Percentiles rank a stretch among this genome's conserved stretches.
Conservation (phyloP, 2,329 filamentous ascomycete genomes). For the Pyrenochaeta sp. region DNA sequence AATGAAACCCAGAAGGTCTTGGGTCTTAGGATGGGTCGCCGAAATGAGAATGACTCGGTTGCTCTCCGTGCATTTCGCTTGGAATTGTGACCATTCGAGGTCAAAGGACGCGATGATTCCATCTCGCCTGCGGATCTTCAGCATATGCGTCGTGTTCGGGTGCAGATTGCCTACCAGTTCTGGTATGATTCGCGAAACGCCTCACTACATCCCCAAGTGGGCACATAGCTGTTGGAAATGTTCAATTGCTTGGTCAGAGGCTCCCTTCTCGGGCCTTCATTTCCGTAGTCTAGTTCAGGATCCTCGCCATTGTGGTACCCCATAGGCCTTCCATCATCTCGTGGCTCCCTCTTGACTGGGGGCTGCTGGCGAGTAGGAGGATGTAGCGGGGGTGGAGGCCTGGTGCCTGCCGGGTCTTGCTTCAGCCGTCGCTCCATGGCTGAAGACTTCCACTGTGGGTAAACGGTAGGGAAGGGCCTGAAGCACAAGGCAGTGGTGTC, state of each 20-base stretch:
- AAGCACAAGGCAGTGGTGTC: no score
- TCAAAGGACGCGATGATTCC: constrained; percentile 15
- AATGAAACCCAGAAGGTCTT: constrained; percentile 18
- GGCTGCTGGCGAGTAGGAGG: no score
- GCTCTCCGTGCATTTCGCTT: constrained; percentile 3
- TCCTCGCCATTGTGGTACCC: no score
- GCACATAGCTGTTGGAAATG: constrained; percentile 5
- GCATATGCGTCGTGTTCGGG: not conserved
- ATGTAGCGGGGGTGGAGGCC: no score
- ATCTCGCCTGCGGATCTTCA: constrained; percentile 13
- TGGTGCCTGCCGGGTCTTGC: no score
- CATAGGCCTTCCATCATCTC: no score
- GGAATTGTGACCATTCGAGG: constrained; percentile 5
- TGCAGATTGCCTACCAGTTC: constrained; percentile 13
- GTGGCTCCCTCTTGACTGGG: no score
- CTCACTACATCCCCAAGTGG: constrained; percentile 8
- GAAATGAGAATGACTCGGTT: constrained; percentile 3
- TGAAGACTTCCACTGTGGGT: no score
- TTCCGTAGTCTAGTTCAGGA: no score
- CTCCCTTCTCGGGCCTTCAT: no score
- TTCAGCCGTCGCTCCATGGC: no score
- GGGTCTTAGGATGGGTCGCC: not conserved
- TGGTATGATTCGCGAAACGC: constrained; percentile 19
- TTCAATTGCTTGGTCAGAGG: constrained; percentile 6
- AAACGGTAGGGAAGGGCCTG: no score